A percentile compares a stretch with the other conserved stretches of the same genome.
Conservation (phyloP, 495 filamentous ascomycete species). For the Neurospora sp. region DNA sequence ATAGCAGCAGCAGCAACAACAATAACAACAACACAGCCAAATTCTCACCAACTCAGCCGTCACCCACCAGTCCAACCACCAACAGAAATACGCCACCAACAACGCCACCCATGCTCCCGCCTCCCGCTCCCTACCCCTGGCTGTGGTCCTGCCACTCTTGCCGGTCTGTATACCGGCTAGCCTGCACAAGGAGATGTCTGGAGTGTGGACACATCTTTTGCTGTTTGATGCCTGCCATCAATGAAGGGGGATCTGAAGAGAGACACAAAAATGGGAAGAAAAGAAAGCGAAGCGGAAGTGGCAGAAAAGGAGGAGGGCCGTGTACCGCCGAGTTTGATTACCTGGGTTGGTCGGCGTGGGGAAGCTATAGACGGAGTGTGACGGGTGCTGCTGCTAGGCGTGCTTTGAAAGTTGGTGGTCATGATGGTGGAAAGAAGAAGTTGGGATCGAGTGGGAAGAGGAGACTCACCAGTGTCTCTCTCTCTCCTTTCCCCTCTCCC, state of each 20-base stretch:
- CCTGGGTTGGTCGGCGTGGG: slow-evolving; percentile 29
- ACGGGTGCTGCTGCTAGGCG: not conserved
- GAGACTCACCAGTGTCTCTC: not conserved
- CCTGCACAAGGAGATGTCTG: slow-evolving; percentile 37
- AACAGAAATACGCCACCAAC: not conserved
- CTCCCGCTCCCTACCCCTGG: slow-evolving; percentile 27
- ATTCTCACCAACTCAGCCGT: not conserved
- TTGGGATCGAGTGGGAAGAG: not conserved
- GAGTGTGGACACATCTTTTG: slow-evolving; percentile 36
- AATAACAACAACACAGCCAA: not conserved
- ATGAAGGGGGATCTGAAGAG: not conserved
- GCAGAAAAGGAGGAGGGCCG: slow-evolving; percentile 1
- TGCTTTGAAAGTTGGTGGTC: not conserved
- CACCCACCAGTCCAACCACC: not conserved
- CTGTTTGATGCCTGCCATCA: not conserved
- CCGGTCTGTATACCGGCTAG: slow-evolving; percentile 24
- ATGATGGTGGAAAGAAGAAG: not conserved
- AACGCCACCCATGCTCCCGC: slow-evolving; percentile 16
- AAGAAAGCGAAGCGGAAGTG: not conserved
- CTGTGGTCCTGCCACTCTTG: slow-evolving; percentile 38
- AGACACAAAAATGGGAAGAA: not conserved
- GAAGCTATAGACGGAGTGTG: slow-evolving; percentile 21
- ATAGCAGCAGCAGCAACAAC: not conserved
- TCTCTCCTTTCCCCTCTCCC: not conserved
- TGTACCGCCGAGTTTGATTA: slow-evolving; percentile 35